A percentile compares a stretch with the other conserved stretches of the same genome.
These are phyloP conservation scores for Ceriops zippeliana DNA, from an alignment of 345 rosid species.

Conservation along the genomic window DNA sequence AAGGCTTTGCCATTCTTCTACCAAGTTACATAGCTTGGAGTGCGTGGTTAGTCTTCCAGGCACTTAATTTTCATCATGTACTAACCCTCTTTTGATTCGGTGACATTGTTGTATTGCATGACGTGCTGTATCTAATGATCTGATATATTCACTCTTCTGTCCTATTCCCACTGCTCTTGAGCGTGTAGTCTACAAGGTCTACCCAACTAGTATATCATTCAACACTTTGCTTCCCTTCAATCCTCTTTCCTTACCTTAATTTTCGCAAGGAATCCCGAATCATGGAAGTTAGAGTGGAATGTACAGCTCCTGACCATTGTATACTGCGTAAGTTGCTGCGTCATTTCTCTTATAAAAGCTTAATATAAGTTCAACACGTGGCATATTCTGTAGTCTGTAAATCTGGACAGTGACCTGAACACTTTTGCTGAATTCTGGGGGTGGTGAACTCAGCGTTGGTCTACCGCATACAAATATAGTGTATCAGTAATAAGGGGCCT, in stretches of 20 bases:
- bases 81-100: no score
- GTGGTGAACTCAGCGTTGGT: conserved; percentile 31
- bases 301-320: conserved; percentile 39
- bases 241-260: conserved; percentile 37
- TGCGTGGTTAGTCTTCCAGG: conserved; percentile 43
- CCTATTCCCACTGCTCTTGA: background rate
- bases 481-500: conserved; percentile 41
- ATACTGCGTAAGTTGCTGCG: conserved; percentile 24
- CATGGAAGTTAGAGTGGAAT: conserved; percentile 45
- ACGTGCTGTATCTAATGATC: no score
- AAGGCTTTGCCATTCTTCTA: conserved; percentile 43
- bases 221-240: conserved; percentile 36
- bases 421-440: conserved; percentile 24
- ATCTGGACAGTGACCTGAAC: background rate
- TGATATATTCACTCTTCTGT: no score
- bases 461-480: conserved; percentile 36
- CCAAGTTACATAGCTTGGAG: conserved; percentile 41
- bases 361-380: background rate
- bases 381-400: background rate
- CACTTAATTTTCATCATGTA: background rate
- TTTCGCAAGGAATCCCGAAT: conserved; percentile 28
- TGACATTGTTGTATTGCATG: no score
- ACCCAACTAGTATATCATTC: conserved; percentile 38
- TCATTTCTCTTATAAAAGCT: no score
- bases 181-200: conserved; percentile 29